A percentile compares a stretch with the other conserved stretches of the same genome.
Evolutionary conservation across 1,284 basidiomycete genomes (phyloP).

Genomic region (Dichomitus squalens): DNA sequence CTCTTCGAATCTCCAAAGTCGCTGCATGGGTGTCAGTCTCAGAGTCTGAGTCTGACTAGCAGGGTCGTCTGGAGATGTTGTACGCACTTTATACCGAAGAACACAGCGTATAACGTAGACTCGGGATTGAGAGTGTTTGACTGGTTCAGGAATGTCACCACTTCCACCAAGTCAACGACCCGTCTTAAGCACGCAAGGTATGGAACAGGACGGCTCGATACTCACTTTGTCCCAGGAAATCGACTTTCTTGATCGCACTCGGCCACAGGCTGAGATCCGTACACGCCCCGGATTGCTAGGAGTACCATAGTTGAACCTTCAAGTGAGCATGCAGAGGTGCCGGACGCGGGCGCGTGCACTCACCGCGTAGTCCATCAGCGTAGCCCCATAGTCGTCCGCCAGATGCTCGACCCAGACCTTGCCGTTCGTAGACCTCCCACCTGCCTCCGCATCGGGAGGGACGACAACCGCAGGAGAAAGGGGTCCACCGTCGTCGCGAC

Average conservation of each 20-base stretch:
- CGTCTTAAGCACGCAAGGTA: too few relatives aligned
- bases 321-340: not conserved
- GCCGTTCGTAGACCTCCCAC: slow-evolving; percentile 39
- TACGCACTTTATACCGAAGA: slow-evolving; percentile 42
- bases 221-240: slow-evolving; percentile 39
- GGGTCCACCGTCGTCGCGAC: slow-evolving; percentile 34
- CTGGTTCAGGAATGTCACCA: slow-evolving; percentile 35
- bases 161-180: too few relatives aligned
- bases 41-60: too few relatives aligned
- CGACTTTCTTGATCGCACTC: slow-evolving; percentile 29
- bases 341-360: slow-evolving; percentile 6
- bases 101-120: slow-evolving; percentile 38
- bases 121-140: slow-evolving; percentile 34
- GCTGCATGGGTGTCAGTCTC: slow-evolving; percentile 12
- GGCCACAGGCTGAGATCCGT: slow-evolving; percentile 39
- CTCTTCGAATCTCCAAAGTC: slow-evolving; percentile 34
- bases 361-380: slow-evolving; percentile 48
- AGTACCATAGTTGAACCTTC: not conserved
- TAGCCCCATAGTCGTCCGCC: slow-evolving; percentile 35
- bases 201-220: too few relatives aligned
- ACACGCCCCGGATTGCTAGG: slow-evolving; percentile 39
- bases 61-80: too few relatives aligned
- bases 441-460: slow-evolving; percentile 34
- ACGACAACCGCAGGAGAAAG: slow-evolving; percentile 35
- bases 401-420: slow-evolving; percentile 39